Base-by-base conservation (phyloP, 2,329 filamentous ascomycete genomes). In the Aspergillus sp. region DNA sequence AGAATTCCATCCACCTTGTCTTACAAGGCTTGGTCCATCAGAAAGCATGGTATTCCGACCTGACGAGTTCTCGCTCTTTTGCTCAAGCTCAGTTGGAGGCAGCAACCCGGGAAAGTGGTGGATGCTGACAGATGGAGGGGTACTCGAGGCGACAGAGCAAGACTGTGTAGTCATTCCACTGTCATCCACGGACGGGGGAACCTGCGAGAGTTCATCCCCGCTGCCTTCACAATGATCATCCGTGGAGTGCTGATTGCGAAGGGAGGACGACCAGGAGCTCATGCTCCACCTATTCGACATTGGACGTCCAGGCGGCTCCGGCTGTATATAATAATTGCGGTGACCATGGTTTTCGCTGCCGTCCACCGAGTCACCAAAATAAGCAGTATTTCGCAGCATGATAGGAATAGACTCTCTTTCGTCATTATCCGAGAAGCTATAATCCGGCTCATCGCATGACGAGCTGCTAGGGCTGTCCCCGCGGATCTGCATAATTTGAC, bases 391-490 rank as follows among this genome's bases (percentile, higher is more conserved):
- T 26, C 71, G 65, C 33, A 79, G 65, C 69, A 79, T 74, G 37
- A 81, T 77, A 34, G 75, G 73, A 43, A 81, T 76, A 5, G 77
- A 78, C 48, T 77, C 76, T 45, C 69, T 66, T 41, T 78, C 73
- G 34, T 77, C 73, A 33, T 68, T 54, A 28, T 76, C 73, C 2
- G 74, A 76, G 38, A 66, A 55, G 28, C 58, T 57, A 43, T 62
- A 62, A 33, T 66, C 66, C 1, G 57, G 54, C 37, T 67, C 64
- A 26, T 68, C 67, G 27, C 65, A 65, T 5, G 68, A 67, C 19
- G 66, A 63, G 34, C 64, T 61, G 45, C 62, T 65, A 7, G 72
- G 66, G 39, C 68, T 74, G 5, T 66, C 67, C 43, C 71, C 68
- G 13, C 74, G 70, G 50, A 76, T 69, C 37, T 67, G 65, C 67